Base-by-base conservation (phyloP, 2,329 filamentous ascomycete genomes). In the Trichoderma aggressivum region DNA sequence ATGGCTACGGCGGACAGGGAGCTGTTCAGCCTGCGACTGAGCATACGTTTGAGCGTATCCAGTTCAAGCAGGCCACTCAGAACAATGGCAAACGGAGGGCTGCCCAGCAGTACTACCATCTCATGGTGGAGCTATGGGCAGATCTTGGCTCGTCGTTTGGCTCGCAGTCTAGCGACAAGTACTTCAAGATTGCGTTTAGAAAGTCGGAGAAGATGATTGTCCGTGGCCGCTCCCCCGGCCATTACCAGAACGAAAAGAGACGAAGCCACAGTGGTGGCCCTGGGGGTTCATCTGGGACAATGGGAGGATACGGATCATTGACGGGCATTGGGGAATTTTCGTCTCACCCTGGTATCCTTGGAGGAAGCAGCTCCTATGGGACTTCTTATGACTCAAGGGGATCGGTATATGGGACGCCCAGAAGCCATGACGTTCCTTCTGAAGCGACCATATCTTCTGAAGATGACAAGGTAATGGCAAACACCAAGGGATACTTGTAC, bases 1-100 rank as follows among this genome's bases (percentile, higher is more conserved):
- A 84, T 72, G 77, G 78, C 66, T 83, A 84, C 76, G 77, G 72
- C 30, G 67, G 74, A 32, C 77, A 78, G 34, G 70, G 75, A 2
- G 73, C 75, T 28, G 75, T 80, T 39, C 81, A 83, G 74, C 78
- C 61, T 78, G 83, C 85, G 6, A 86, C 83, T 7, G 87, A 89
- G 74, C 86, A 89, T 73, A 89, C 86, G 0, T 98, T 97, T 78
- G 94, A 97, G 78, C 90, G 94, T 12, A 96, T 97, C 65, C 94
- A 97, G 76, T 98, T 97, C 86, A 97, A 97, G 80, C 93, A 93
- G 74, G 94, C 94, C 1, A 97, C 94, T 0, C 93, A 94, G 28
- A 98, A 97, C 82, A 98, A 98, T 75, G 94, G 94, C 60, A 97
- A 97, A 80, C 87, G 94, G 75, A 87, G 94, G 70, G 94, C 94